Evolutionary conservation across 257 asterid genomes (phyloP), one percentile per base, ranked within the genome.

Genomic region (Lycium ferocissimum): DNA sequence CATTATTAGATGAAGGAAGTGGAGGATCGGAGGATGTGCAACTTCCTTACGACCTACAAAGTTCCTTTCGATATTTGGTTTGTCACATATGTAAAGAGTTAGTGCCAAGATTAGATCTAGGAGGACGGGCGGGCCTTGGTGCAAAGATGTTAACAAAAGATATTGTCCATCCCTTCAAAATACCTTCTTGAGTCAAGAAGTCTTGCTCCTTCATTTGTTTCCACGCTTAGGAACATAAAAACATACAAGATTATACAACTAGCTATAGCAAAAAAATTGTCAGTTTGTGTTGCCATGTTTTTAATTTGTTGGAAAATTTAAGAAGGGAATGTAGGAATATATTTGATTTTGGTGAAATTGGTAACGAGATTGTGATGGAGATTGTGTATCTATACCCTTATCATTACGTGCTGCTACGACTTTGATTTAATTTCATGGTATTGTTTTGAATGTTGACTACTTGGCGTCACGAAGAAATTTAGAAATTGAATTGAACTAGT

Each of bases 131-230:
- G n/a, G n/a, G n/a, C n/a, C n/a, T n/a, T 3, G 9, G 2, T 76
- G 63, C 43, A 76, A 4, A 40, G 45, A 40, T 40, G 45, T 5
- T 40, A 40, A 40, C 45, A 40, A 40, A 40, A 40, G 45, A 40
- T 40, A 40, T 40, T 40, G 6, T 40, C 45, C 45, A 40, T 40
- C 45, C 45, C 45, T 3, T 40, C 45, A 4, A 40, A 40, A 40
- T 6, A 40, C 45, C 6, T 40, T 3, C 56, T 15, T 3, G n/a
- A n/a, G n/a, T 88, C 87, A 4, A 92, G 88, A 47, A 88, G 62
- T 70, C 92, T 81, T 49, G 90, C 12, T 3, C 90, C 91, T 88
- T 89, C 84, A 56, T 35, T 40, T 63, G 78, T 40, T 73, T 73
- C 18, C 6, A 73, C n/a, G 1, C 5, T 43, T 72, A 43, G 9